Conservation (phyloP, 2,329 filamentous ascomycete species). For the Exophiala spinifera region DNA sequence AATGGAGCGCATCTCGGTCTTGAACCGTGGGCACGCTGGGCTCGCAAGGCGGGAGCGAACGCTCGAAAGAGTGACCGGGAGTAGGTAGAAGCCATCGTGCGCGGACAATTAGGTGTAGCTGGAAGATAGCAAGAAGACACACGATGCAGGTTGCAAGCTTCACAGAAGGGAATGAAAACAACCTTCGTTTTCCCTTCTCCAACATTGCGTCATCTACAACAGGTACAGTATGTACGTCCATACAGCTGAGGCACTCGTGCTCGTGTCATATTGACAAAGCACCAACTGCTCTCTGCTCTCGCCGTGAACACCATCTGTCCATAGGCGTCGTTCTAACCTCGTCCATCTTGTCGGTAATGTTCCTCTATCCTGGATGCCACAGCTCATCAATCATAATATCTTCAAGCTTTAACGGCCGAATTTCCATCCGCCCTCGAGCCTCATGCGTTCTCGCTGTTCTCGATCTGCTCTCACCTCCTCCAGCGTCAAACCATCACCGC, state of each 20-base stretch:
- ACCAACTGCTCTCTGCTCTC: too few relatives aligned
- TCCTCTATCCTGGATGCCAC: background rate
- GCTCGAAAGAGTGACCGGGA: constrained; percentile 9
- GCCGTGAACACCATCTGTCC: too few relatives aligned
- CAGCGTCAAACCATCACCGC: constrained; percentile 77
- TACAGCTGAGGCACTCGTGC: too few relatives aligned
- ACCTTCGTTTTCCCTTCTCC: too few relatives aligned
- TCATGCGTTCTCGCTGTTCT: constrained; percentile 73
- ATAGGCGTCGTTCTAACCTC: too few relatives aligned
- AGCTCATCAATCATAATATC: background rate
- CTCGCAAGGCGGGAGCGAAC: constrained; percentile 3
- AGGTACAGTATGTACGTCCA: too few relatives aligned
- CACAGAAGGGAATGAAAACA: too few relatives aligned
- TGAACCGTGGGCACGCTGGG: background rate
- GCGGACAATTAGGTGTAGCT: background rate
- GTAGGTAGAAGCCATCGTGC: constrained; percentile 9
- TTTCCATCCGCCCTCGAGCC: constrained; percentile 80
- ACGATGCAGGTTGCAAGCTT: too few relatives aligned
- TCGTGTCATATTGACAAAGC: too few relatives aligned
- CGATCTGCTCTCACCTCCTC: constrained; percentile 81
- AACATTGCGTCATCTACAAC: background rate
- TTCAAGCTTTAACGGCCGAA: constrained; percentile 45
- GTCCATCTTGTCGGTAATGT: too few relatives aligned
- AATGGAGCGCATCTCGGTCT: background rate
- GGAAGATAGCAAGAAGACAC: too few relatives aligned